phyloP scores from a whole-genome alignment of 169 alveolate genomes.

The Cyclospora cayetanensis region DNA sequence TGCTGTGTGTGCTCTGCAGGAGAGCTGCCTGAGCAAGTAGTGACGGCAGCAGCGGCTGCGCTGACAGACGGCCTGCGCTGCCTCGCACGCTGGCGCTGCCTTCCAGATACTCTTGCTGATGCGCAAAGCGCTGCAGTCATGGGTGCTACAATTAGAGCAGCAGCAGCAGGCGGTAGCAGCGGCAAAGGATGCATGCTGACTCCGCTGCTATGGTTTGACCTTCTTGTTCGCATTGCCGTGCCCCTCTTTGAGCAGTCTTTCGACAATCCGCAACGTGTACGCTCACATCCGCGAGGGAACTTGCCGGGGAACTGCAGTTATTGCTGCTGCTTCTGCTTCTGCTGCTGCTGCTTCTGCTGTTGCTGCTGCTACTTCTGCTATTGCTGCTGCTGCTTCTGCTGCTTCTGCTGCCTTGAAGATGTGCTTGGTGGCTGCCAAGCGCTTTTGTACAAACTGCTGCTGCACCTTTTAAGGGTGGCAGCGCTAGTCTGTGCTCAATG shows the following conservation, averaged over 20 bases:
- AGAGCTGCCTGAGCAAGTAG: background rate
- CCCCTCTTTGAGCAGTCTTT: background rate
- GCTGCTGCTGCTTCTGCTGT: background rate
- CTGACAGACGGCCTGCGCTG: background rate
- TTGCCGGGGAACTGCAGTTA: too few relatives aligned
- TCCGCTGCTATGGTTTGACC: background rate
- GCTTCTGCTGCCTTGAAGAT: too few relatives aligned
- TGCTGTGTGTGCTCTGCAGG: constrained; percentile 13
- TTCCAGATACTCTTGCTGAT: background rate
- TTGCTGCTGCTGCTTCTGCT: too few relatives aligned
- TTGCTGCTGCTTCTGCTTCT: background rate
- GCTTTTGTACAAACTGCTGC: too few relatives aligned
- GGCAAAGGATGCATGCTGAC: background rate
- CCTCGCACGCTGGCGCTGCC: background rate
- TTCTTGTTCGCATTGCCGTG: background rate
- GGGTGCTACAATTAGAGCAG: background rate
- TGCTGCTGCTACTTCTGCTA: background rate
- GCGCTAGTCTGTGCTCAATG: too few relatives aligned
- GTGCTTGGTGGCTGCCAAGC: too few relatives aligned
- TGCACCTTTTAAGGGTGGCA: too few relatives aligned
- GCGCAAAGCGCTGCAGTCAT: background rate
- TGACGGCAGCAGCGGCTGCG: background rate
- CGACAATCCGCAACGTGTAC: background rate
- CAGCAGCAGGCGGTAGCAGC: background rate
- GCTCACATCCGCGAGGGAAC: too few relatives aligned